Evolutionary conservation across 495 filamentous ascomycete genomes (phyloP).

Genomic region (Saxispiralis lemnorum): DNA sequence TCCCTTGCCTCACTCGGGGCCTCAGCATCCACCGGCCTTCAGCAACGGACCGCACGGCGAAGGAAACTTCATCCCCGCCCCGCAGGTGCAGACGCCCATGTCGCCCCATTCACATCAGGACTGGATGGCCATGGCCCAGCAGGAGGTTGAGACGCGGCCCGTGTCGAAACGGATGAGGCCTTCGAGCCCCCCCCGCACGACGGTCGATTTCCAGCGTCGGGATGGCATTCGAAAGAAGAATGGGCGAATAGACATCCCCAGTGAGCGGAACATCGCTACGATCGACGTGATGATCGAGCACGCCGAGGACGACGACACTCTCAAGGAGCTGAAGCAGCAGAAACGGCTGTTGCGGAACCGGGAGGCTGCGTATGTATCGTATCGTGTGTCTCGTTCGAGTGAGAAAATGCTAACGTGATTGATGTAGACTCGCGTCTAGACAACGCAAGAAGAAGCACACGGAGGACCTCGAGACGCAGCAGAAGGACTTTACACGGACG

Average conservation of each 20-base stretch:
- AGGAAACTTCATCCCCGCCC: constrained; percentile 7
- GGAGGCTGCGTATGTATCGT: constrained; percentile 71
- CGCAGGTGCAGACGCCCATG: constrained; percentile 32
- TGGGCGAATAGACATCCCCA: constrained; percentile 90
- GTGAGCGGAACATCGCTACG: constrained; percentile 79
- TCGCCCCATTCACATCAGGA: constrained; percentile 46
- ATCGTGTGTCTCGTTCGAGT: background rate
- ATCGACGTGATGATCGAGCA: constrained; percentile 85
- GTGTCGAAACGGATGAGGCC: constrained; percentile 54
- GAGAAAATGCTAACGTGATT: constrained; percentile 12
- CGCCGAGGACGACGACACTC: constrained; percentile 78
- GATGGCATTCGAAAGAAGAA: constrained; percentile 99
- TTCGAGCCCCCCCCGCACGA: constrained; percentile 59
- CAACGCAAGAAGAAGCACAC: constrained; percentile 99
- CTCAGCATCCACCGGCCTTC: constrained; percentile 18
- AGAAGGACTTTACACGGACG: constrained; percentile 65
- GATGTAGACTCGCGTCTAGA: constrained; percentile 68
- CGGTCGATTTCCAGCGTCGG: constrained; percentile 52
- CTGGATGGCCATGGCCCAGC: constrained; percentile 33
- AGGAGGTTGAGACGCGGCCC: constrained; percentile 37
- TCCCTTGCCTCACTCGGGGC: constrained; percentile 16
- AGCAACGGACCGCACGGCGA: constrained; percentile 9
- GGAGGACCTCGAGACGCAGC: constrained; percentile 88
- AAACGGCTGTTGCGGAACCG: constrained; percentile 88
- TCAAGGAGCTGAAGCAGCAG: constrained; percentile 97